Conservation (phyloP, 768 basidiomycete species). For the Leccinum subgranulosum region DNA sequence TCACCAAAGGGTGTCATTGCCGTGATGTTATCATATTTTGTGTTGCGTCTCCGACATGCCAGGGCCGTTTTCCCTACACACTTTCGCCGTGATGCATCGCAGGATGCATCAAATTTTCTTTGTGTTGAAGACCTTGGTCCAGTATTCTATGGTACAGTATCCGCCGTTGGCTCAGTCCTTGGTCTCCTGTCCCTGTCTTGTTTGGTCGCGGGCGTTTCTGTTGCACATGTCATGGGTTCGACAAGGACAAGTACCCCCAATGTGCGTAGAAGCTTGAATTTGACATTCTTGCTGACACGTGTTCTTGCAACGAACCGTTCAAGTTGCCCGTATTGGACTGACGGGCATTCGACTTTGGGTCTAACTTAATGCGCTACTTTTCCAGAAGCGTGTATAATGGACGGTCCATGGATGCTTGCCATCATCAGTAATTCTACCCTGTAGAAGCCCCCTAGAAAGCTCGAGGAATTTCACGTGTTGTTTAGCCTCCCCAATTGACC, state of each 20-base stretch:
- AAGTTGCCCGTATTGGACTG: slow-evolving; percentile 3
- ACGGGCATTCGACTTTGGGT: not conserved
- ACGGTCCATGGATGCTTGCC: not conserved
- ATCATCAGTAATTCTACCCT: slow-evolving; percentile 9
- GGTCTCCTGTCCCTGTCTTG: slow-evolving; percentile 3
- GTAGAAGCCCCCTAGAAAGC: slow-evolving; percentile 8
- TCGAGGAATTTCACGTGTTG: slow-evolving; percentile 18
- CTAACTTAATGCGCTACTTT: not conserved
- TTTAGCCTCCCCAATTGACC: slow-evolving; percentile 9
- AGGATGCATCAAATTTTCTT: slow-evolving; percentile 6
- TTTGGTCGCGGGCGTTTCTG: not conserved
- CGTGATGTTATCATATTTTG: slow-evolving; percentile 12
- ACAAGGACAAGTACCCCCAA: not conserved
- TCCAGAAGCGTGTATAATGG: not conserved
- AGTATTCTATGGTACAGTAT: slow-evolving; percentile 18
- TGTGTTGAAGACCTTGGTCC: not conserved
- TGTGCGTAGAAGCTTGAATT: not conserved
- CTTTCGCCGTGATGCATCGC: slow-evolving; percentile 9
- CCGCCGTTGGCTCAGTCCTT: slow-evolving; percentile 3
- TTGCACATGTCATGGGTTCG: not conserved
- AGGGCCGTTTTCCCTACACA: slow-evolving; percentile 8
- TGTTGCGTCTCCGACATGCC: slow-evolving; percentile 7
- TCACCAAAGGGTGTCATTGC: slow-evolving; percentile 1
- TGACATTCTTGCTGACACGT: slow-evolving; percentile 6
- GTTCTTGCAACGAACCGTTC: slow-evolving; percentile 1